Evolutionary conservation across 106 monocot species (phyloP), one percentile per base, ranked within the genome.

Genomic region (Posidonia australis): DNA sequence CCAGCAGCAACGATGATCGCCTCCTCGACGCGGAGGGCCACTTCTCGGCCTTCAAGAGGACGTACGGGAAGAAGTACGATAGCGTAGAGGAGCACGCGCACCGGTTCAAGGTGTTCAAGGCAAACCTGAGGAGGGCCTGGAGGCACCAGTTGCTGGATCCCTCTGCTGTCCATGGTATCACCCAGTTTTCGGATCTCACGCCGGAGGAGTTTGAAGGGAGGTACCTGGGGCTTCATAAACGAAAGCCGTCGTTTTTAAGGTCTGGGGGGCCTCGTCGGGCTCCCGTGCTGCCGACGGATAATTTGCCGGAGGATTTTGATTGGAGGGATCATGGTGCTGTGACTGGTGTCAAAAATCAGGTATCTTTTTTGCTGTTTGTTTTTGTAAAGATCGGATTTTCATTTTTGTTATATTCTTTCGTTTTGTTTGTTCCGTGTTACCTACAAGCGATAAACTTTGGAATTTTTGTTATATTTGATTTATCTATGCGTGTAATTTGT

Each of bases 301-400:
- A 81, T 46, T 78, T 93, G 46, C 93, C 93, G 1, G 36, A 74
- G 24, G 85, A 93, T 47, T 88, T 93, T 63, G 92, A 93, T 28
- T 93, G 92, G 92, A 82, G 92, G 70, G 92, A 88, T 25, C 75
- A 71, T 19, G 92, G 92, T 5, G 92, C 92, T 28, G 92, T 93
- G 58, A 78, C 79, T 23, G 67, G 48, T 14, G 85, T 93, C 32
- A 93, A 88, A 78, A 72, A 93, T 61, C 93, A 93, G 88, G 92
- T 92, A 16, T 9, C 1, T 24, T 56, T 27, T 56, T 21, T 24
- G n/a, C 24, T n/a, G n/a, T n/a, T n/a, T n/a, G n/a, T n/a, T n/a
- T n/a, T n/a, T n/a, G n/a, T n/a, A n/a, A n/a, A n/a, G n/a, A n/a
- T n/a, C n/a, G n/a, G n/a, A n/a, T n/a, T n/a, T n/a, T n/a, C n/a